A percentile compares a stretch with the other conserved stretches of the same genome.
Evolutionary conservation across 345 rosid genomes (phyloP).

Genomic region (Lagerstroemia speciosa): DNA sequence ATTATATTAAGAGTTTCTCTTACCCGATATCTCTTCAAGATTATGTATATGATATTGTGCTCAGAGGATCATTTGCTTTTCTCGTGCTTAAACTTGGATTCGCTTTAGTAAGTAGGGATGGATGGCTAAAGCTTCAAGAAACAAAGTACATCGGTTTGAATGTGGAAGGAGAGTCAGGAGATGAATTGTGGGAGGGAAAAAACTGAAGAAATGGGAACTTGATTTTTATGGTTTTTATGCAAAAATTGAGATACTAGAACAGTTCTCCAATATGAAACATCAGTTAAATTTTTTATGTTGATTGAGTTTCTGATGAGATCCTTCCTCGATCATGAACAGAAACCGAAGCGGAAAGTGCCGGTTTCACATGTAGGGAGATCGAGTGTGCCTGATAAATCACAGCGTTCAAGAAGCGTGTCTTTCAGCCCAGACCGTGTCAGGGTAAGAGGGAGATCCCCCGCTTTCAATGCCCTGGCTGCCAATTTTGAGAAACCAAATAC

Average conservation of each 20-base stretch:
- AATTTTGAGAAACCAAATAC: slow-evolving; percentile 71
- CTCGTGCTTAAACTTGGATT: neutral
- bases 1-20: neutral
- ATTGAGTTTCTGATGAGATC: neutral
- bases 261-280: no score
- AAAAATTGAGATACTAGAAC: no score
- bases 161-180: neutral
- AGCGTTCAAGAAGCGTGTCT: slow-evolving; percentile 95
- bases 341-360: slow-evolving; percentile 81
- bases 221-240: no score
- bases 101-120: neutral
- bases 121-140: no score
- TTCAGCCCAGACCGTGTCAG: slow-evolving; percentile 92
- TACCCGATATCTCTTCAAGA: neutral
- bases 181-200: no score
- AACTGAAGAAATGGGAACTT: no score
- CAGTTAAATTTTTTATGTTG: neutral
- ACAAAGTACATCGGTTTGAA: neutral
- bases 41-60: neutral
- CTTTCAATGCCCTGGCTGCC: slow-evolving; percentile 95
- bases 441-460: slow-evolving; percentile 97
- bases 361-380: slow-evolving; percentile 81
- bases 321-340: slow-evolving; percentile 33
- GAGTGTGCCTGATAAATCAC: slow-evolving; percentile 67
- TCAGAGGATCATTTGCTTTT: neutral